Conservation (phyloP, 805 yeast genomes). For the Cyberlindnera mississippiensis region DNA sequence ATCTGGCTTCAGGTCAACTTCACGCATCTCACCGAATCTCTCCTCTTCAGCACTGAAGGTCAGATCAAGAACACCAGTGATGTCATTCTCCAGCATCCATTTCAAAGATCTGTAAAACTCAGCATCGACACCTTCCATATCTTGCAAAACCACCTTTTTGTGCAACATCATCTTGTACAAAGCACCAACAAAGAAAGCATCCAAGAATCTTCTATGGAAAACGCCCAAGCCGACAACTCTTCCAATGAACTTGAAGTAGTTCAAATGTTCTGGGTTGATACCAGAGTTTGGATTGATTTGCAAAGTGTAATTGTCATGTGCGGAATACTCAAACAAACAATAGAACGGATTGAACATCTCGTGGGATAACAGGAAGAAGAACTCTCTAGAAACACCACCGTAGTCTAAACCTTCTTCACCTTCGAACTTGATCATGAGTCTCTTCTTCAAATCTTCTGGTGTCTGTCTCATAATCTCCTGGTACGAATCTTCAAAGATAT, state of each 20-base stretch:
- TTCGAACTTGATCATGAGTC: constrained; percentile 96
- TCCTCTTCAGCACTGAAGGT: constrained; percentile 91
- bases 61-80: constrained; percentile 79
- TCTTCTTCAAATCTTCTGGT: constrained; percentile 95
- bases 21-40: constrained; percentile 88
- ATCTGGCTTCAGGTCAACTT: constrained; percentile 83
- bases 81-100: constrained; percentile 95
- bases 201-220: constrained; percentile 95
- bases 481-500: constrained; percentile 94
- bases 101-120: constrained; percentile 91
- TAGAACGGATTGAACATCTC: constrained; percentile 99
- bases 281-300: constrained; percentile 98
- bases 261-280: constrained; percentile 95
- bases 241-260: constrained; percentile 96
- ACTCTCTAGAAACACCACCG: constrained; percentile 99
- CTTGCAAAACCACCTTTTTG: constrained; percentile 91
- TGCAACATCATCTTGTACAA: constrained; percentile 95
- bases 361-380: constrained; percentile 92
- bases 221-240: constrained; percentile 98
- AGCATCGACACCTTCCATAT: constrained; percentile 98
- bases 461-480: constrained; percentile 99
- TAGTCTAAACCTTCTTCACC: constrained; percentile 99
- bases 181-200: constrained; percentile 98
- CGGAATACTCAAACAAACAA: constrained; percentile 94
- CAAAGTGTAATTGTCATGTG: constrained; percentile 95